Evolutionary conservation across 2,329 filamentous ascomycete species (phyloP).

Genomic region (Ophiosphaerella narmari): DNA sequence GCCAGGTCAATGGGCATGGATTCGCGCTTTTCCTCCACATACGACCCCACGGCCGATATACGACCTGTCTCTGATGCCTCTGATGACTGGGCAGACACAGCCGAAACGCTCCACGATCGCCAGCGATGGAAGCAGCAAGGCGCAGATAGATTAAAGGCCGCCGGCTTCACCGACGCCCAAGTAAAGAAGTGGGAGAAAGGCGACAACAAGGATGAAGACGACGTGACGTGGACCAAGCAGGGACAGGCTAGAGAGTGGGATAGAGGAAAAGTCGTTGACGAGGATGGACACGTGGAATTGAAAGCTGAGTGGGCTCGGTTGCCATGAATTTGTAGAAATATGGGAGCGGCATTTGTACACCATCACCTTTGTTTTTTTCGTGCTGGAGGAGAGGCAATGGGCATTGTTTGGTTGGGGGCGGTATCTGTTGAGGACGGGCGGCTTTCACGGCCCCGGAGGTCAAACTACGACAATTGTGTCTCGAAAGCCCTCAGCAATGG

Average conservation of each 20-base stretch:
- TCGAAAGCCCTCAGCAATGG: too few relatives aligned
- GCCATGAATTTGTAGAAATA: slow-evolving; percentile 14
- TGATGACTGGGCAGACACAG: slow-evolving; percentile 77
- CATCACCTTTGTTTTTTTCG: not conserved
- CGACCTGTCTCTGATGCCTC: slow-evolving; percentile 54
- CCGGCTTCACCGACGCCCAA: slow-evolving; percentile 77
- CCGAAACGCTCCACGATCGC: slow-evolving; percentile 80
- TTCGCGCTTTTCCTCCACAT: slow-evolving; percentile 72
- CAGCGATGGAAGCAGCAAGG: slow-evolving; percentile 76
- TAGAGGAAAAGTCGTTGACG: slow-evolving; percentile 64
- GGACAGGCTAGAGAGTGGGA: slow-evolving; percentile 73
- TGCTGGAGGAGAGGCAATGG: too few relatives aligned
- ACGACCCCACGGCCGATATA: slow-evolving; percentile 64
- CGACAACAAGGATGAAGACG: slow-evolving; percentile 64
- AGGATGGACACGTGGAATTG: slow-evolving; percentile 58
- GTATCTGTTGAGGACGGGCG: too few relatives aligned
- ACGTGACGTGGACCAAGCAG: slow-evolving; percentile 73
- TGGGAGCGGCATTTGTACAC: not conserved
- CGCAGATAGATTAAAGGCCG: slow-evolving; percentile 73
- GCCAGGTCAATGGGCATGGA: slow-evolving; percentile 67
- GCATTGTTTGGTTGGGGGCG: too few relatives aligned
- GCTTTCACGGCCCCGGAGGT: too few relatives aligned
- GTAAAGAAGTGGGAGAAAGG: slow-evolving; percentile 73
- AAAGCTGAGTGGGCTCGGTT: slow-evolving; percentile 55
- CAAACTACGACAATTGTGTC: too few relatives aligned